Conservation (phyloP, 495 filamentous ascomycete genomes). For the Penicillium pulvis region DNA sequence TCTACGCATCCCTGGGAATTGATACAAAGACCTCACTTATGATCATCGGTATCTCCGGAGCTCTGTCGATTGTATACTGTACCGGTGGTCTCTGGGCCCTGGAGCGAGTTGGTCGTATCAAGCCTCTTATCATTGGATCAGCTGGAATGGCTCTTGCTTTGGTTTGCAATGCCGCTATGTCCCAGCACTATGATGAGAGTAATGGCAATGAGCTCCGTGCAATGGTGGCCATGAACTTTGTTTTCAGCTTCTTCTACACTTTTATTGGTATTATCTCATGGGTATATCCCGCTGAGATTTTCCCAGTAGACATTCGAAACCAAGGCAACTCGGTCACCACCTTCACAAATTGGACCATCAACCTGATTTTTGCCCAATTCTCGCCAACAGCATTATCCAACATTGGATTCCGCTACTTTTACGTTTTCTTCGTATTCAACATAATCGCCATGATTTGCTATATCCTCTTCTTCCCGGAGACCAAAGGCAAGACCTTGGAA, state of each 20-base stretch:
- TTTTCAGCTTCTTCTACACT: slow-evolving; percentile 59
- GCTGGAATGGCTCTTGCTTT: slow-evolving; percentile 53
- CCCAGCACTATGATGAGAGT: slow-evolving; percentile 29
- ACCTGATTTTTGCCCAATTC: slow-evolving; percentile 56
- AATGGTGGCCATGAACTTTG: slow-evolving; percentile 58
- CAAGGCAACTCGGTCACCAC: slow-evolving; percentile 54
- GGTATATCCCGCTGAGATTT: slow-evolving; percentile 59
- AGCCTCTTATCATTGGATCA: slow-evolving; percentile 52
- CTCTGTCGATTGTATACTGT: slow-evolving; percentile 50
- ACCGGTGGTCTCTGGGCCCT: slow-evolving; percentile 51
- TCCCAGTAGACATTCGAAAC: slow-evolving; percentile 55
- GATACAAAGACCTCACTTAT: slow-evolving; percentile 49
- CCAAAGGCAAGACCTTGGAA: slow-evolving; percentile 53
- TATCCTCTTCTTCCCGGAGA: slow-evolving; percentile 54
- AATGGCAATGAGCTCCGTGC: slow-evolving; percentile 47
- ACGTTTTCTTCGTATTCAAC: slow-evolving; percentile 56
- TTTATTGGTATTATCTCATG: slow-evolving; percentile 55
- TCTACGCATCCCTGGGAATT: slow-evolving; percentile 51
- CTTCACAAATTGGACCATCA: slow-evolving; percentile 57
- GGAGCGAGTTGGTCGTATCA: slow-evolving; percentile 53
- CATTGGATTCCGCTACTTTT: slow-evolving; percentile 56
- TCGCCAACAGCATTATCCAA: slow-evolving; percentile 52
- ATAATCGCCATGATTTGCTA: slow-evolving; percentile 44
- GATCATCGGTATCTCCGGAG: slow-evolving; percentile 54
- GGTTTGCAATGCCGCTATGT: slow-evolving; percentile 50